Percentiles rank a stretch among this genome's conserved stretches.
These are phyloP conservation scores for Trametes versicolor DNA, from an alignment of 1,284 basidiomycete species.

Conservation along the genomic window DNA sequence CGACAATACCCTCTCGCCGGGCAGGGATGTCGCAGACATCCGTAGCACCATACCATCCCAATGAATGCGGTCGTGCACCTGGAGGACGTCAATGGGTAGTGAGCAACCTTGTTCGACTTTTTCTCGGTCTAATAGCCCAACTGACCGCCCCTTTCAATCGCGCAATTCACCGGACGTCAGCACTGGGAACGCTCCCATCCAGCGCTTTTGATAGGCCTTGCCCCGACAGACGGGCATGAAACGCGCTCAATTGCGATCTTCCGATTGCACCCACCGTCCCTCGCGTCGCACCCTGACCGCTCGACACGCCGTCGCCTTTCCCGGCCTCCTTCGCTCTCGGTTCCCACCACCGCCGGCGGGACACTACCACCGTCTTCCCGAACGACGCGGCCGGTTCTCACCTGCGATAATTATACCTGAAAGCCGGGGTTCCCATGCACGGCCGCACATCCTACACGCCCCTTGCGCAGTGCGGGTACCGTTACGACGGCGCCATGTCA, in stretches of 20 bases:
- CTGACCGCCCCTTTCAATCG: constrained; percentile 20
- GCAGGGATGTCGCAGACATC: neutral
- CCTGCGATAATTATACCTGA: constrained; percentile 25
- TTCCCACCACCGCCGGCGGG: constrained; percentile 20
- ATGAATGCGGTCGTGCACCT: constrained; percentile 14
- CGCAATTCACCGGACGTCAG: constrained; percentile 30
- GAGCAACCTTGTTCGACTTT: constrained; percentile 17
- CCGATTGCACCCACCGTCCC: constrained; percentile 21
- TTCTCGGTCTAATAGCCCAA: constrained; percentile 25
- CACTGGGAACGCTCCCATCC: constrained; percentile 31
- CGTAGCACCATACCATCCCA: constrained; percentile 5
- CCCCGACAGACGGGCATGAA: constrained; percentile 24
- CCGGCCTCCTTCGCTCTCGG: constrained; percentile 20
- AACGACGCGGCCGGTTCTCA: constrained; percentile 15
- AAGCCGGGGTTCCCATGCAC: constrained; percentile 16
- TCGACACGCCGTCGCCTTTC: constrained; percentile 28
- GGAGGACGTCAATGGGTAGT: neutral
- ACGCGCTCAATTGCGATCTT: constrained; percentile 31
- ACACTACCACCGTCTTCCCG: constrained; percentile 19
- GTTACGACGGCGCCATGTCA: neutral
- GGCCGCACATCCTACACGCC: neutral
- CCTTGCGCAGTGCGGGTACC: neutral
- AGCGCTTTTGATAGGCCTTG: constrained; percentile 32
- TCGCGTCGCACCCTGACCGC: constrained; percentile 15
- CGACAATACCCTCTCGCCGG: constrained; percentile 11